Evolutionary conservation across 192 early-diverging fungal genomes (phyloP).

Genomic region (Umbelopsis isabellina): DNA sequence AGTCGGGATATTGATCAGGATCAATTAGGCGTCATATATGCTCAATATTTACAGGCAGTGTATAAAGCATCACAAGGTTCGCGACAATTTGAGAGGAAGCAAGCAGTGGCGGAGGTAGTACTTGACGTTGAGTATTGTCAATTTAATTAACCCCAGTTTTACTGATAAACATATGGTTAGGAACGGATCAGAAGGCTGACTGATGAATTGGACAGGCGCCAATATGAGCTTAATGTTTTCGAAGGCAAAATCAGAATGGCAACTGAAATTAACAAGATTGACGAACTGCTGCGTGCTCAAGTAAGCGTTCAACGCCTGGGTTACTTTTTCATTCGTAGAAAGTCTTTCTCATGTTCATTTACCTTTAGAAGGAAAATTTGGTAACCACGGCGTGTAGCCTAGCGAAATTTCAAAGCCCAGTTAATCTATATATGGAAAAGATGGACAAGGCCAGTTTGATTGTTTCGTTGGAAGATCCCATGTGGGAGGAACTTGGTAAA

Average conservation of each 20-base stretch:
- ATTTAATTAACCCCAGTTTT: too few species aligned
- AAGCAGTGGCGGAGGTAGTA: not conserved
- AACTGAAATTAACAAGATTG: not conserved
- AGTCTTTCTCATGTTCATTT: not conserved
- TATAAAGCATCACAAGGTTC: slow-evolving; percentile 9
- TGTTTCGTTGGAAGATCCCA: not conserved
- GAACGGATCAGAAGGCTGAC: not conserved
- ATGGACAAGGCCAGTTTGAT: slow-evolving; percentile 10
- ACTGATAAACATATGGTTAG: not conserved
- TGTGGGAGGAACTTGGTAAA: slow-evolving; percentile 3
- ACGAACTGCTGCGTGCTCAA: not conserved
- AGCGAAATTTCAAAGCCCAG: not conserved
- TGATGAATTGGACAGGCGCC: not conserved
- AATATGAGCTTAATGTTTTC: not conserved
- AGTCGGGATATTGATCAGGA: not conserved
- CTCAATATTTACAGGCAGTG: slow-evolving; percentile 13
- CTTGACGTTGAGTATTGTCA: too few species aligned
- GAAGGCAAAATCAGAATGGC: slow-evolving; percentile 8
- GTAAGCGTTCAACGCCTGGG: not conserved
- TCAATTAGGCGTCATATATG: not conserved
- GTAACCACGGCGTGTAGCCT: not conserved
- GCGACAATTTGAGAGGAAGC: not conserved
- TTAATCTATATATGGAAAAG: slow-evolving; percentile 19
- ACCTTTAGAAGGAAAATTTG: not conserved
- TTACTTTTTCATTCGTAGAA: too few species aligned